Evolutionary conservation across 1,284 basidiomycete species (phyloP).

Genomic region (Sanghuangporus weigelae): DNA sequence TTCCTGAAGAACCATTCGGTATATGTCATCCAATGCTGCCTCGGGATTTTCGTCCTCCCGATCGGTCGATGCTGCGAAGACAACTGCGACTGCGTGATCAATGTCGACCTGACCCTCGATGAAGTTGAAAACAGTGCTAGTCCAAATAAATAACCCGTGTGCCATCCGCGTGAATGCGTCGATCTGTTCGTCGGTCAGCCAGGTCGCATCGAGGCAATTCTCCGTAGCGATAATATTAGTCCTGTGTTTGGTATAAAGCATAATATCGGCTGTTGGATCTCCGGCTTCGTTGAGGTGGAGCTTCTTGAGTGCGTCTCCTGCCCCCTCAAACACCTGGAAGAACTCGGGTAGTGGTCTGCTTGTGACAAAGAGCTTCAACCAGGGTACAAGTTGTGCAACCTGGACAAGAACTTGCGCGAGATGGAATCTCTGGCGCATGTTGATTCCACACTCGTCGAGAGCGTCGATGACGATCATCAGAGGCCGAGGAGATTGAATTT

Average conservation of each 20-base stretch:
- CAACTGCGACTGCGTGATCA: background rate
- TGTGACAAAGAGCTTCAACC: constrained; percentile 11
- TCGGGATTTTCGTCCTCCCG: background rate
- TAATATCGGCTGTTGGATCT: background rate
- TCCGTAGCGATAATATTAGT: constrained; percentile 17
- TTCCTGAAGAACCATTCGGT: constrained; percentile 1
- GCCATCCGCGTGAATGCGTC: constrained; percentile 22
- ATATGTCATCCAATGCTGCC: background rate
- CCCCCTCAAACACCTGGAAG: background rate
- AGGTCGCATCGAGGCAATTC: constrained; percentile 23
- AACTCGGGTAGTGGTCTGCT: constrained; percentile 6
- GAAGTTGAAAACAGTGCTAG: constrained; percentile 26
- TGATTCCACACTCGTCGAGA: constrained; percentile 12
- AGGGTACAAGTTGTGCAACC: background rate
- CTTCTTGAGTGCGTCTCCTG: background rate
- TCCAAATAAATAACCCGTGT: constrained; percentile 27
- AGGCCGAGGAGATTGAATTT: background rate
- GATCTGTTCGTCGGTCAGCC: constrained; percentile 18
- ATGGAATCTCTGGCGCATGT: background rate
- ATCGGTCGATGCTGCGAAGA: background rate
- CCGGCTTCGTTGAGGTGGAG: constrained; percentile 5
- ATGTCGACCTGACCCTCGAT: constrained; percentile 14
- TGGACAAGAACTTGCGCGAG: background rate
- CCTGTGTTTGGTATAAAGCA: background rate
- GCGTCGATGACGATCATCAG: constrained; percentile 14